Base-by-base conservation (phyloP, 1,284 basidiomycete species). In the Apiotrichum siamense region DNA sequence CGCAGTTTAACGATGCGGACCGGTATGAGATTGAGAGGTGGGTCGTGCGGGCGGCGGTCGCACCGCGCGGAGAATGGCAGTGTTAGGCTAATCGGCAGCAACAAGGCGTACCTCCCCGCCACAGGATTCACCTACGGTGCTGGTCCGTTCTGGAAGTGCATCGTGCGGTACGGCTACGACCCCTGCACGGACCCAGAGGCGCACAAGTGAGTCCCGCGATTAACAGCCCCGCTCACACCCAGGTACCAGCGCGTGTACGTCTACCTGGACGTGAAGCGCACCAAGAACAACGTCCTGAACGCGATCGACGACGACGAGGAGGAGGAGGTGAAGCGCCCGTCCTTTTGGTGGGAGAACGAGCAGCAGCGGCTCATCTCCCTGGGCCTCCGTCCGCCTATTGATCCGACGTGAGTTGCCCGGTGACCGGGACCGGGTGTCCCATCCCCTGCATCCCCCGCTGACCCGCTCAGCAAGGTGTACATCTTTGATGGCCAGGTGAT, bases 101-200 rank as follows among this genome's bases (percentile, higher is more conserved):
- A 74, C 49, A 80, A 78, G 58, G 61, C 71, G 2, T 76, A 77
- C 47, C 65, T 79, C 42, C 72, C 79, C 0, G 60, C 73, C 10
- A 62, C 74, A 5, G 68, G 84, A 42, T 98, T 93, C 67, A 85
- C 88, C 3, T 94, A 97, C 67, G 82, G 84, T 54, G 93, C 97
- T 58, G 94, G 94, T 0, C 90, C 92, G 2, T 97, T 88, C 85
- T 80, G 90, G 46, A 93, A 97, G 66, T 87, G 87, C 9, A 79
- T 94, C 41, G 80, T 97, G 24, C 81, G 83, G 38, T 87, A 91
- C 52, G 85, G 85, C 3, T 97, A 94, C 67, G 94, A 99, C 67
- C 92, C 93, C 12, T 78, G 92, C 43, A 77, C 78, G 56, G 80
- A 88, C 57, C 77, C 78, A 1, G 75, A 79, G 36, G 84, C 87